These are phyloP conservation scores for Clathrus columnatus DNA, from an alignment of 768 basidiomycete species.

Conservation along the genomic window DNA sequence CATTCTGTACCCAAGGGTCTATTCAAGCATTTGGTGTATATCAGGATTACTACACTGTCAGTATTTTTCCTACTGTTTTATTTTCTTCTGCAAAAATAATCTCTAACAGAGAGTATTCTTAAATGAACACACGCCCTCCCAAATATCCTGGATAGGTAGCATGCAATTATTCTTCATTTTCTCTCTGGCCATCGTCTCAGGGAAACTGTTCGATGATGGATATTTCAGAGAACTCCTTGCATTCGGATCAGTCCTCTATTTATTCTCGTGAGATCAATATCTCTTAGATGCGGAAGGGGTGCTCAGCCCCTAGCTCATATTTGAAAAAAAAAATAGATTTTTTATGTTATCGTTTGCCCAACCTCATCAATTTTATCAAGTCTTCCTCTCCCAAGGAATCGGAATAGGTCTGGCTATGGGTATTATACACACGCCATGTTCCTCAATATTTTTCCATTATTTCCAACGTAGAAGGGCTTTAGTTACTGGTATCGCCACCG, in stretches of 20 bases:
- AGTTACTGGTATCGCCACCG: conserved; percentile 38
- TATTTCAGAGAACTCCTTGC: conserved; percentile 15
- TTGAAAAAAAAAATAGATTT: conserved; percentile 9
- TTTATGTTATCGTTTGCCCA: conserved; percentile 34
- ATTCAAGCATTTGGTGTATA: conserved; percentile 20
- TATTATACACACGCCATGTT: conserved; percentile 35
- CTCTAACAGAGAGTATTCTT: conserved; percentile 10
- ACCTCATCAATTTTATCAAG: conserved; percentile 30
- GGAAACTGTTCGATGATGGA: conserved; percentile 25
- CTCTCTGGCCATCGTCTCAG: conserved; percentile 19
- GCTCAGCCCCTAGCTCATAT: conserved; percentile 11
- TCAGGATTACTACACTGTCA: conserved; percentile 6
- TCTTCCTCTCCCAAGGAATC: conserved; percentile 39
- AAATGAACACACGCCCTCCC: conserved; percentile 17
- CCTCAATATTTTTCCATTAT: conserved; percentile 40
- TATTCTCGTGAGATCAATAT: neutral
- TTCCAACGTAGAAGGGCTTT: conserved; percentile 33
- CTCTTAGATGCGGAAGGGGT: conserved; percentile 8
- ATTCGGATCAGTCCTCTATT: conserved; percentile 2
- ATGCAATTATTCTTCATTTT: conserved; percentile 27
- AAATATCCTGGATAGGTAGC: conserved; percentile 26
- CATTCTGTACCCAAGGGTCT: conserved; percentile 6
- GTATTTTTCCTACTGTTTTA: neutral
- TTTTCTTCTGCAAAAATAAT: conserved; percentile 15
- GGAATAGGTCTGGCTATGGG: conserved; percentile 34